Base-by-base conservation (phyloP, 2,329 filamentous ascomycete species). In the Paraphoma sp. region DNA sequence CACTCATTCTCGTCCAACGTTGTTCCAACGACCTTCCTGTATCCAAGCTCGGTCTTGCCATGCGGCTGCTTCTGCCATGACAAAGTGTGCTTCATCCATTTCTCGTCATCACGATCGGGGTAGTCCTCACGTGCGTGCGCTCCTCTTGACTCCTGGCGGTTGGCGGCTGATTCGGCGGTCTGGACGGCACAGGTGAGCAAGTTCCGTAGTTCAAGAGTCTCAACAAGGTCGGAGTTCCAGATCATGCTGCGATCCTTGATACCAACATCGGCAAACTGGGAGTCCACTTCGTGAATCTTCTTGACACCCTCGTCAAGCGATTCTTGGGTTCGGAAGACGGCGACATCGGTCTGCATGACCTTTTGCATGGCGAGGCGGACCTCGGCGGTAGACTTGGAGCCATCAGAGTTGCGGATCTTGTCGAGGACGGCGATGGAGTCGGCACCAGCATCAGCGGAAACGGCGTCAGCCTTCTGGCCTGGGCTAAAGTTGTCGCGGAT, bases 241-340 rank as follows among this genome's bases (percentile, higher is more conserved):
- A 98, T 98, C 94, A 98, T 97, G 86, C 92, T 96, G 80, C 95
- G 91, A 80, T 98, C 94, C 87, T 97, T 96, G 82, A 92, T 97
- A 74, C 92, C 92, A 69, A 98, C 89, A 74, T 97, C 84, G 70
- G 84, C 81, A 82, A 90, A 98, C 72, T 83, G 85, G 70, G 86
- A 80, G 78, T 98, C 94, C 69, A 98, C 92, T 68, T 92, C 88
- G 64, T 82, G 87, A 78, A 98, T 95, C 84, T 89, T 93, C 80
- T 84, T 83, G 60, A 97, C 93, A 86, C 94, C 94, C 80, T 97
- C 91, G 68, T 97, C 92, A 78, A 98, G 86, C 67, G 88, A 92
- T 80, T 96, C 90, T 69, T 98, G 93, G 43, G 91, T 97, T 77
- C 94, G 87, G 91, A 98, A 98, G 57, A 98, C 94, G 78, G 89